phyloP scores from a whole-genome alignment of 768 basidiomycete species.

The Boletales sp. region DNA sequence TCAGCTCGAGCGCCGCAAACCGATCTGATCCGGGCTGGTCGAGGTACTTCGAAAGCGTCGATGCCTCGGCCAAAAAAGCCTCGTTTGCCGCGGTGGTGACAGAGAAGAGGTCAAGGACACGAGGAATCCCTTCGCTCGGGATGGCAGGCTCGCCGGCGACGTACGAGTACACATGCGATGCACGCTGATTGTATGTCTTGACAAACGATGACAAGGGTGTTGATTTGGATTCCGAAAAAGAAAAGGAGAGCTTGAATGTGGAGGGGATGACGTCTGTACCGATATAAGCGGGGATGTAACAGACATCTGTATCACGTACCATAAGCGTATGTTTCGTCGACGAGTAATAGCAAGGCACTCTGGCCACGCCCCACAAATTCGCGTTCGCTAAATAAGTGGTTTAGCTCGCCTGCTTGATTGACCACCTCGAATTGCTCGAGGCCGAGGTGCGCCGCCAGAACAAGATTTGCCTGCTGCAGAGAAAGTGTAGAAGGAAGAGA shows the following conservation, averaged over 20 bases:
- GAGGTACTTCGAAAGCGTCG: slow-evolving; percentile 52
- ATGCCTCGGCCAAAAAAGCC: slow-evolving; percentile 39
- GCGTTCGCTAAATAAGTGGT: slow-evolving; percentile 31
- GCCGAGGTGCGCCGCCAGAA: slow-evolving; percentile 67
- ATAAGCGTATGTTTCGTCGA: slow-evolving; percentile 52
- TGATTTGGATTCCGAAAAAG: slow-evolving; percentile 28
- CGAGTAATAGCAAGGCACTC: slow-evolving; percentile 50
- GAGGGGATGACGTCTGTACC: slow-evolving; percentile 54
- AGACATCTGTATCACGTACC: slow-evolving; percentile 38
- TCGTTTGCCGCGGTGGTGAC: slow-evolving; percentile 37
- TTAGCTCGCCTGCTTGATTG: slow-evolving; percentile 26
- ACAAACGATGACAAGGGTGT: slow-evolving; percentile 48
- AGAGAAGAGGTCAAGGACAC: slow-evolving; percentile 40
- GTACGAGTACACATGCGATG: slow-evolving; percentile 53
- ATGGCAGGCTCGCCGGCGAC: slow-evolving; percentile 41
- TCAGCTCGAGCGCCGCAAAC: slow-evolving; percentile 65
- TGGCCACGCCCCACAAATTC: slow-evolving; percentile 55
- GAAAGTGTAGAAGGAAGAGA: slow-evolving; percentile 40
- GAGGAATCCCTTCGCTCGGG: slow-evolving; percentile 28
- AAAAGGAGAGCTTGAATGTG: slow-evolving; percentile 48
- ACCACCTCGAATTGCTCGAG: slow-evolving; percentile 61
- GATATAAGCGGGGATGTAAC: background rate
- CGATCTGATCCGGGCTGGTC: slow-evolving; percentile 35
- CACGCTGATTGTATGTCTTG: slow-evolving; percentile 56
- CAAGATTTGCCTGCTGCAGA: slow-evolving; percentile 53